phyloP scores from a whole-genome alignment of 139 green algal genomes.

The Desmodesmus armatus region DNA sequence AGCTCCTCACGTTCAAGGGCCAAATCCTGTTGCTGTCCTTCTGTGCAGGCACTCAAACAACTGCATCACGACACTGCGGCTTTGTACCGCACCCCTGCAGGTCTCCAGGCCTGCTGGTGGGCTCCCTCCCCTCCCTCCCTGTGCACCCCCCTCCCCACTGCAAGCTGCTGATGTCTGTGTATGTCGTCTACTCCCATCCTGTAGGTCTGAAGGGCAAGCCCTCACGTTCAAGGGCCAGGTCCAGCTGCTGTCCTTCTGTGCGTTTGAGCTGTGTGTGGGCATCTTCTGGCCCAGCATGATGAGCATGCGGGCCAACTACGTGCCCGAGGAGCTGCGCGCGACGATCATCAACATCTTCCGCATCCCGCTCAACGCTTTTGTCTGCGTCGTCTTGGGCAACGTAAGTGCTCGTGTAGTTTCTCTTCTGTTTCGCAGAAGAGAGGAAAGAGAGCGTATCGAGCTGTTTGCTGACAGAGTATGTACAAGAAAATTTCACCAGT shows the following conservation, averaged over 20 bases:
- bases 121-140: not conserved
- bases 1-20: conserved; percentile 67
- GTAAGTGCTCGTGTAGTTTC: conserved; percentile 65
- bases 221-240: conserved; percentile 77
- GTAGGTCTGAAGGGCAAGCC: conserved; percentile 22
- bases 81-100: too few species aligned
- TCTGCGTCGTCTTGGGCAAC: conserved; percentile 96
- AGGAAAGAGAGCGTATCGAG: too few species aligned
- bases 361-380: conserved; percentile 96
- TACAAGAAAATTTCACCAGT: not conserved
- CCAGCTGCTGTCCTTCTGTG: conserved; percentile 90
- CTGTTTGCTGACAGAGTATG: not conserved
- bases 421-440: not conserved
- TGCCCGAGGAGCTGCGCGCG: conserved; percentile 91
- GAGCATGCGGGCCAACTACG: conserved; percentile 87
- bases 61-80: too few species aligned
- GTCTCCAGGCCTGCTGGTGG: not conserved
- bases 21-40: conserved; percentile 88
- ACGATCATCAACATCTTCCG: conserved; percentile 99
- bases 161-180: not conserved
- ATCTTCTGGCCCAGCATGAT: conserved; percentile 99
- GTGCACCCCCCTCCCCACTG: not conserved
- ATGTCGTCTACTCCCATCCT: not conserved
- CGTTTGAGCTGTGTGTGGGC: conserved; percentile 90
- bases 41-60: conserved; percentile 46